A percentile compares a stretch with the other conserved stretches of the same genome.
Evolutionary conservation across 257 asterid species (phyloP).

Genomic region (Marsdenia floribunda): DNA sequence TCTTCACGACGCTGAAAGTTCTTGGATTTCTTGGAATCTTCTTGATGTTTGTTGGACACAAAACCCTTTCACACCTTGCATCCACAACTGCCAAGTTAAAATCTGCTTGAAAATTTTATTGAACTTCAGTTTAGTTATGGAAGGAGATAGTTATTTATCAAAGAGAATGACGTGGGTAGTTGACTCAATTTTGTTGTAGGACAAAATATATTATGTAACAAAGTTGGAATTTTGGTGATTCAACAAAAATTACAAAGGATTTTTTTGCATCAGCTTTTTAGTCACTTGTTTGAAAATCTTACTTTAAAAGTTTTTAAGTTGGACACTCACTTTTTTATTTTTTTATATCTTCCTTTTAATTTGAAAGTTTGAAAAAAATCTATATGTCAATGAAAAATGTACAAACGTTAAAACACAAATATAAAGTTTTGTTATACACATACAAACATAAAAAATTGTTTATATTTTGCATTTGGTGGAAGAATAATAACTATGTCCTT

Average conservation of each 20-base stretch:
- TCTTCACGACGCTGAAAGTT: slow-evolving; percentile 80
- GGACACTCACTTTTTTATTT: no score
- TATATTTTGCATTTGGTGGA: no score
- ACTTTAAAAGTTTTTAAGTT: no score
- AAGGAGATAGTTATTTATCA: slow-evolving; percentile 18
- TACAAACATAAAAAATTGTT: no score
- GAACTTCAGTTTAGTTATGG: neutral
- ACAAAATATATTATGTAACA: slow-evolving; percentile 18
- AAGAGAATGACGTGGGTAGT: slow-evolving; percentile 13
- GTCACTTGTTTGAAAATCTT: no score
- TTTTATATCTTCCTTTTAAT: no score
- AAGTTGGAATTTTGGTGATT: slow-evolving; percentile 20
- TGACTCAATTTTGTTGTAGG: slow-evolving; percentile 29
- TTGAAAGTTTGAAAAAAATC: no score
- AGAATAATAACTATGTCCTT: no score
- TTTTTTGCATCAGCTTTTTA: neutral
- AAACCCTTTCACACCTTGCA: slow-evolving; percentile 85
- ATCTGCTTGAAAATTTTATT: slow-evolving; percentile 43
- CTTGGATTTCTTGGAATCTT: slow-evolving; percentile 80
- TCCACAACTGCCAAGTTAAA: slow-evolving; percentile 76
- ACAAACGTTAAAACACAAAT: no score
- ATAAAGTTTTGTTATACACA: no score
- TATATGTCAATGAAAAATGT: no score
- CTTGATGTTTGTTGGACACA: slow-evolving; percentile 88
- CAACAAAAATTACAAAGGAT: neutral